Evolutionary conservation across 2,329 filamentous ascomycete species (phyloP).

Genomic region (Colletotrichum somersetense): DNA sequence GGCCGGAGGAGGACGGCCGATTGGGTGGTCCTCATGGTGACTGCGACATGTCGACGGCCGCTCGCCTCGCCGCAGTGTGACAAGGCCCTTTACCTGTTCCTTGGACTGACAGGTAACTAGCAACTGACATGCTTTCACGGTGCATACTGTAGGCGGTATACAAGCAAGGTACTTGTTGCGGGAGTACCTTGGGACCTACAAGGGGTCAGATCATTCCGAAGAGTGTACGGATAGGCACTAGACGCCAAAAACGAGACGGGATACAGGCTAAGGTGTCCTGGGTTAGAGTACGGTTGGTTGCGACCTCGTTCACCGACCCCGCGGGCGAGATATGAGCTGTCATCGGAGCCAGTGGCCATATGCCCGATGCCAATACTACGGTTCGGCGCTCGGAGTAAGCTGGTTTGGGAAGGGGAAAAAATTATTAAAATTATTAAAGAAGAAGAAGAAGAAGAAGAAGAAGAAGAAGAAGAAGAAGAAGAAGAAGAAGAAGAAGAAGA

Average conservation of each 20-base stretch:
- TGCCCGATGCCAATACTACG: conserved; percentile 3
- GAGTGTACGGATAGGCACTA: not conserved
- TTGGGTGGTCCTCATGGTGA: conserved; percentile 14
- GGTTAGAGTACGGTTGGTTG: conserved; percentile 5
- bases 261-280: not conserved
- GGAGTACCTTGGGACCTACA: conserved; percentile 8
- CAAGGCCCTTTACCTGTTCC: conserved; percentile 8
- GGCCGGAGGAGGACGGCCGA: conserved; percentile 33
- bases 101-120: conserved; percentile 1
- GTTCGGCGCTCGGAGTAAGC: conserved; percentile 25
- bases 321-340: conserved; percentile 28
- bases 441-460: not conserved
- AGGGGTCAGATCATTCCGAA: conserved; percentile 17
- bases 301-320: conserved; percentile 12
- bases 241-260: not conserved
- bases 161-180: conserved; percentile 17
- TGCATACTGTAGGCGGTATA: conserved; percentile 20
- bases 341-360: conserved; percentile 4
- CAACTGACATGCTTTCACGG: conserved; percentile 7
- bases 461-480: not conserved
- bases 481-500: too few relatives aligned
- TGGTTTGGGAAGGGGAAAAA: too few relatives aligned
- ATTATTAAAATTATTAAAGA: too few relatives aligned
- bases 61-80: conserved; percentile 5
- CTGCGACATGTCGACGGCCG: conserved; percentile 27